Evolutionary conservation across 1,139 yeast species (phyloP).

Genomic region (Sugiyamaella japonica): DNA sequence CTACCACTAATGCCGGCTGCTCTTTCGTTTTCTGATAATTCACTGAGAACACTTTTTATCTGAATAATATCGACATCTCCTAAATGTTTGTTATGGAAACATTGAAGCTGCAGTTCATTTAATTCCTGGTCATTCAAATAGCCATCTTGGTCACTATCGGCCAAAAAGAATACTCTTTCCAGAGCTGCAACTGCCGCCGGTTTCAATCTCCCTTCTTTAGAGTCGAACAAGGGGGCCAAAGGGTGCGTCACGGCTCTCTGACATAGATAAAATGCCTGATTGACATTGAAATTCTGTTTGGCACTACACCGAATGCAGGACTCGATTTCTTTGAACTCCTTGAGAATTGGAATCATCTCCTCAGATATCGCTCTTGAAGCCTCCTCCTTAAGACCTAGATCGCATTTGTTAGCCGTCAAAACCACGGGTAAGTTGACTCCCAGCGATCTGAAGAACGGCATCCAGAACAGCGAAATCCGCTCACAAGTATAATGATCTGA

Average conservation of each 20-base stretch:
- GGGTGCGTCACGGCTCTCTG: slow-evolving; percentile 93
- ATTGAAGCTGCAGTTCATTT: slow-evolving; percentile 63
- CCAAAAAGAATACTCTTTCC: slow-evolving; percentile 74
- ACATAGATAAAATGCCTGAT: slow-evolving; percentile 83
- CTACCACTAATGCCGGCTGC: slow-evolving; percentile 1
- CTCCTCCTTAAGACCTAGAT: slow-evolving; percentile 42
- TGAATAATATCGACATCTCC: slow-evolving; percentile 54
- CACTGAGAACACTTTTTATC: slow-evolving; percentile 45
- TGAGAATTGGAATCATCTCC: slow-evolving; percentile 81
- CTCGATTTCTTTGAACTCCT: slow-evolving; percentile 92
- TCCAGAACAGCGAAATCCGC: slow-evolving; percentile 87
- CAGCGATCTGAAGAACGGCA: slow-evolving; percentile 85
- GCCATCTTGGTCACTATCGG: slow-evolving; percentile 92
- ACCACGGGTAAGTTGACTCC: slow-evolving; percentile 93
- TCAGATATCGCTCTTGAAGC: slow-evolving; percentile 48
- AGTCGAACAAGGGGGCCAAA: slow-evolving; percentile 87
- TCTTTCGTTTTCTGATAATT: slow-evolving; percentile 16
- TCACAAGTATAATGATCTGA: slow-evolving; percentile 94
- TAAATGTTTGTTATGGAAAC: slow-evolving; percentile 60
- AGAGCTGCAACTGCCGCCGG: slow-evolving; percentile 76
- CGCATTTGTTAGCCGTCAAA: slow-evolving; percentile 82
- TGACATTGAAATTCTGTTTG: slow-evolving; percentile 75
- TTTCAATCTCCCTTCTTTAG: slow-evolving; percentile 82
- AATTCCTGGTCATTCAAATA: slow-evolving; percentile 69
- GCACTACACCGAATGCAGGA: slow-evolving; percentile 90